Conservation (phyloP, 2,329 filamentous ascomycete species). For the Aspergillus versicolor region DNA sequence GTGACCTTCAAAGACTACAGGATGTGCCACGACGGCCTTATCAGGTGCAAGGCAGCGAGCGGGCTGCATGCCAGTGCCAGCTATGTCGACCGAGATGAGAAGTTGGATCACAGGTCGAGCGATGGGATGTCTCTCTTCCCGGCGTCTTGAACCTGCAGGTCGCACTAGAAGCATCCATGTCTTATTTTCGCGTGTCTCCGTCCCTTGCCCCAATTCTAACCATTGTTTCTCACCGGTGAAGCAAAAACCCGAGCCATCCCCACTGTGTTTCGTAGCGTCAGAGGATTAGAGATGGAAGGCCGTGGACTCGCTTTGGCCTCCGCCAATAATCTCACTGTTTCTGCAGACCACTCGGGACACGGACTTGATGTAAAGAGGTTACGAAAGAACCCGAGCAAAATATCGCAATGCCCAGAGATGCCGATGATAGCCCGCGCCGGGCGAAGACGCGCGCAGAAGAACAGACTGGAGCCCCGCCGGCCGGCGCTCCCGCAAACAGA, state of each 20-base stretch:
- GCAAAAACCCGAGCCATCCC: slow-evolving; percentile 12
- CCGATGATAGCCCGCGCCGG: slow-evolving; percentile 8
- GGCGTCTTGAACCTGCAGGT: neutral
- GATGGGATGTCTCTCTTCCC: neutral
- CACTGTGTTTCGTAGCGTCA: slow-evolving; percentile 29
- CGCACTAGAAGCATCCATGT: slow-evolving; percentile 3
- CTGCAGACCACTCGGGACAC: slow-evolving; percentile 2
- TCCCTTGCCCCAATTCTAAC: slow-evolving; percentile 17
- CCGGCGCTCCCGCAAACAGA: slow-evolving; percentile 18
- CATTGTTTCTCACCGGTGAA: slow-evolving; percentile 23
- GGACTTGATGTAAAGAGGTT: neutral
- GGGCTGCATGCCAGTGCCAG: slow-evolving; percentile 1
- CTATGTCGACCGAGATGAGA: neutral
- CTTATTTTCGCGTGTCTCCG: slow-evolving; percentile 10
- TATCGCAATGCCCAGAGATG: neutral
- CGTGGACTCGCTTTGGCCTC: slow-evolving; percentile 13
- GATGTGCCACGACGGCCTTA: neutral
- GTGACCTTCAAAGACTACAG: neutral
- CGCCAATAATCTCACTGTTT: slow-evolving; percentile 8
- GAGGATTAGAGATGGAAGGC: slow-evolving; percentile 8
- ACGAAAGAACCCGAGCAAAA: slow-evolving; percentile 9
- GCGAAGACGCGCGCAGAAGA: neutral
- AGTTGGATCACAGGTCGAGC: neutral
- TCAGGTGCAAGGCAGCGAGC: neutral
- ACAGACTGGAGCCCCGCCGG: slow-evolving; percentile 16